These are phyloP conservation scores for Catharanthus roseus DNA, from an alignment of 257 asterid species.

Conservation along the genomic window DNA sequence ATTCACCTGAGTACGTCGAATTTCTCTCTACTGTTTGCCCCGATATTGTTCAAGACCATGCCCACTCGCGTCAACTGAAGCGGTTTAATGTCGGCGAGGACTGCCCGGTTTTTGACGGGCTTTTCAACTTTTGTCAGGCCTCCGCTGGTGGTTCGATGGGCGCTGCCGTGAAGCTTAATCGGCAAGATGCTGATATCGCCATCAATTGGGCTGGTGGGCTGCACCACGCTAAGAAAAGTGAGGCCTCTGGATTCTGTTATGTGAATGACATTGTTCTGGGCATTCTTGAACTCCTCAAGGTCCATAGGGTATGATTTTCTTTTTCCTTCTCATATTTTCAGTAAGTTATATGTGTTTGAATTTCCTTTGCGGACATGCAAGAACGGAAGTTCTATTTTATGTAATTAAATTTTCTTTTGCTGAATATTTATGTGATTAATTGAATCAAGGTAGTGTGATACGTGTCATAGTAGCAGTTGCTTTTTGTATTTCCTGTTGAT, in stretches of 20 bases:
- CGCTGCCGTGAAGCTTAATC: slow-evolving; percentile 68
- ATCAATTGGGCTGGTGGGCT: slow-evolving; percentile 94
- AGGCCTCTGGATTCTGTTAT: slow-evolving; percentile 76
- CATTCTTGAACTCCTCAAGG: slow-evolving; percentile 69
- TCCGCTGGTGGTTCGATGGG: slow-evolving; percentile 85
- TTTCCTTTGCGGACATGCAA: neutral
- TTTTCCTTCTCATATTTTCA: neutral
- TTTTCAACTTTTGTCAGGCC: slow-evolving; percentile 64
- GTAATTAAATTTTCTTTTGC: too few species aligned
- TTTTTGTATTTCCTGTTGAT: neutral
- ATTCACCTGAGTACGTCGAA: slow-evolving; percentile 65
- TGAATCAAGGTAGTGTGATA: neutral
- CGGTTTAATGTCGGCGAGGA: slow-evolving; percentile 68
- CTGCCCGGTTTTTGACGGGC: slow-evolving; percentile 62
- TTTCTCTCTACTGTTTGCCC: slow-evolving; percentile 58
- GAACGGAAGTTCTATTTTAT: neutral
- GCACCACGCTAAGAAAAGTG: slow-evolving; percentile 84
- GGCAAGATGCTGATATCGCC: slow-evolving; percentile 74
- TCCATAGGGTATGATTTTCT: slow-evolving; percentile 42
- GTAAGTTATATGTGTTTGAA: neutral
- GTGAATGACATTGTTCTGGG: slow-evolving; percentile 85
- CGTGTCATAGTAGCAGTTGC: neutral
- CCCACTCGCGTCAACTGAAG: slow-evolving; percentile 44
- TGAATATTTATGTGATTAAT: neutral
- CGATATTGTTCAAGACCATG: slow-evolving; percentile 42